phyloP scores from a whole-genome alignment of 2,329 filamentous ascomycete genomes.

The Fulvia fulva region DNA sequence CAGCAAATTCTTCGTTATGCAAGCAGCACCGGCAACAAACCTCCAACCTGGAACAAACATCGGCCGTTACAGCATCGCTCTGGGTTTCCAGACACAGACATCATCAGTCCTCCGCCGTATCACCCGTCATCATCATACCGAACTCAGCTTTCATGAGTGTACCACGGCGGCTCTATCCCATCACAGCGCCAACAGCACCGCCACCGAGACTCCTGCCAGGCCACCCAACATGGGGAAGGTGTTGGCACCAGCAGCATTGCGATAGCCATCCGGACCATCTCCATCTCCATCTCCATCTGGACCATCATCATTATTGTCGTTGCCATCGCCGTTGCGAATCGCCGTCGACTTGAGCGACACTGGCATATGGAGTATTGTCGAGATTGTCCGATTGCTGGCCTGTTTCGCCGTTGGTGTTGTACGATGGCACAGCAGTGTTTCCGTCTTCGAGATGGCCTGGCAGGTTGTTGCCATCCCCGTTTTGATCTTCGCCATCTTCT shows the following conservation, averaged over 20 bases:
- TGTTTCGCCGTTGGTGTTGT: not conserved
- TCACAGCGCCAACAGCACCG: not conserved
- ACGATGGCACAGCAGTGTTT: not conserved
- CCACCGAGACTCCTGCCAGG: not conserved
- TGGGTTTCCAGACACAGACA: no score
- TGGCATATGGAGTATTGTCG: not conserved
- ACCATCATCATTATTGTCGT: not conserved
- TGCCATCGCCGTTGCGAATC: not conserved
- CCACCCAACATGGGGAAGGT: not conserved
- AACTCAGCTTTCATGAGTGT: not conserved
- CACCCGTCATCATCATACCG: not conserved
- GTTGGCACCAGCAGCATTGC: not conserved
- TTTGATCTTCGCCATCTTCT: not conserved
- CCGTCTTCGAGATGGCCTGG: not conserved
- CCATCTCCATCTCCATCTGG: not conserved
- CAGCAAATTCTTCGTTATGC: not conserved
- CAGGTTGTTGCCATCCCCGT: not conserved
- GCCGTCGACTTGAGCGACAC: not conserved
- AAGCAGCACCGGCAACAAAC: not conserved
- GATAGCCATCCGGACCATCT: not conserved
- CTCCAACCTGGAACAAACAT: not conserved
- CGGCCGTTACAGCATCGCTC: not conserved
- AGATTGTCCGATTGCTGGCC: not conserved
- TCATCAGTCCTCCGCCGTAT: no score
- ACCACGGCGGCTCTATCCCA: no score